phyloP scores from a whole-genome alignment of 805 yeast genomes.

The Komagataella pseudopastoris region DNA sequence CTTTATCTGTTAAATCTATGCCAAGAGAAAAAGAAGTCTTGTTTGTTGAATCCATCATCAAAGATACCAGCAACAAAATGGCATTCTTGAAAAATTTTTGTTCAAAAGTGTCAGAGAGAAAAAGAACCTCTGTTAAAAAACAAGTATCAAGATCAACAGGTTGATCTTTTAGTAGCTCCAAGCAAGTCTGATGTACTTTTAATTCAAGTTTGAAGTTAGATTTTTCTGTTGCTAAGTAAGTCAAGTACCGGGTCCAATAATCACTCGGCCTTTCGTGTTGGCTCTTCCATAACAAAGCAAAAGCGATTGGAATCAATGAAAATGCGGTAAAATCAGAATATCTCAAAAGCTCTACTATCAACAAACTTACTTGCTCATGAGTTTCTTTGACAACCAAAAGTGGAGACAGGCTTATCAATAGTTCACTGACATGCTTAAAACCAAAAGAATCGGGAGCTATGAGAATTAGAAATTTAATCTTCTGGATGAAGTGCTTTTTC shows the following conservation, averaged over 20 bases:
- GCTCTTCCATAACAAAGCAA: neutral
- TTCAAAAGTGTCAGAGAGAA: neutral
- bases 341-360: neutral
- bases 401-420: constrained; percentile 6
- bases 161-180: neutral
- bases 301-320: neutral
- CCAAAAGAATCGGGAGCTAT: constrained; percentile 11
- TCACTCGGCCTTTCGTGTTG: neutral
- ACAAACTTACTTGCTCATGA: neutral
- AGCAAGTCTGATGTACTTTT: neutral
- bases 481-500: constrained; percentile 16
- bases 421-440: constrained; percentile 8
- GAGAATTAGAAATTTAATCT: constrained; percentile 21
- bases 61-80: neutral
- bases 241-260: neutral
- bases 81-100: neutral
- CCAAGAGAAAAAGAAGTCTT: neutral
- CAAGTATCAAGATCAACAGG: neutral
- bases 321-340: neutral
- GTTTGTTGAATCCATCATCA: neutral
- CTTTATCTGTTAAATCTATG: neutral
- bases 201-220: neutral
- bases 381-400: neutral
- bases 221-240: neutral
- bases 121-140: neutral